phyloP scores from a whole-genome alignment of 495 filamentous ascomycete species.

The Aspergillus indologenus region DNA sequence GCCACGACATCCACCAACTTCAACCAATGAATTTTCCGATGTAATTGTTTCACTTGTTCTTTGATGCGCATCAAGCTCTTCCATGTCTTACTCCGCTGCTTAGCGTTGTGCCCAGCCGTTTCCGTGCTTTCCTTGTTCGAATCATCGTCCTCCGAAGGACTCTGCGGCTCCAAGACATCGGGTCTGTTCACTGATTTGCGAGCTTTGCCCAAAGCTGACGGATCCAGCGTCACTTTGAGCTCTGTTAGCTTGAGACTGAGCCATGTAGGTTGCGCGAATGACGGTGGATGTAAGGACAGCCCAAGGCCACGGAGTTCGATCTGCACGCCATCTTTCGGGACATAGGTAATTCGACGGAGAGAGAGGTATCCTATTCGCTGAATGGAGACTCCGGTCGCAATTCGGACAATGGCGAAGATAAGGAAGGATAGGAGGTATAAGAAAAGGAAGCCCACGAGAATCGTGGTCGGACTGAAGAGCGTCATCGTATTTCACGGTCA shows the following conservation, averaged over 20 bases:
- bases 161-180: conserved; percentile 23
- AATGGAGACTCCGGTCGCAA: conserved; percentile 91
- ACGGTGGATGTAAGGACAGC: conserved; percentile 82
- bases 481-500: conserved; percentile 52
- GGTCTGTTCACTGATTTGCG: conserved; percentile 33
- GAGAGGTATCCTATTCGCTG: conserved; percentile 92
- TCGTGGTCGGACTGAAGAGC: conserved; percentile 68
- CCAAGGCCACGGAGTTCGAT: conserved; percentile 89
- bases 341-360: conserved; percentile 82
- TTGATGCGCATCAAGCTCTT: conserved; percentile 69
- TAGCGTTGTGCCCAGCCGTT: conserved; percentile 20
- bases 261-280: conserved; percentile 97
- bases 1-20: conserved; percentile 88
- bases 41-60: conserved; percentile 79
- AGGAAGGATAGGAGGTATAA: conserved; percentile 90
- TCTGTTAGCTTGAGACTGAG: conserved; percentile 84
- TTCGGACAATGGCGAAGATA: conserved; percentile 86
- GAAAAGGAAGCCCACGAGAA: conserved; percentile 78
- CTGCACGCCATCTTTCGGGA: conserved; percentile 78
- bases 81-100: conserved; percentile 70
- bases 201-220: conserved; percentile 52
- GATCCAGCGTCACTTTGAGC: conserved; percentile 76
- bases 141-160: conserved; percentile 22
- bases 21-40: conserved; percentile 84
- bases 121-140: conserved; percentile 16